Conservation (phyloP, 1,139 yeast species). For the Protomyces lactucae-debilis region DNA sequence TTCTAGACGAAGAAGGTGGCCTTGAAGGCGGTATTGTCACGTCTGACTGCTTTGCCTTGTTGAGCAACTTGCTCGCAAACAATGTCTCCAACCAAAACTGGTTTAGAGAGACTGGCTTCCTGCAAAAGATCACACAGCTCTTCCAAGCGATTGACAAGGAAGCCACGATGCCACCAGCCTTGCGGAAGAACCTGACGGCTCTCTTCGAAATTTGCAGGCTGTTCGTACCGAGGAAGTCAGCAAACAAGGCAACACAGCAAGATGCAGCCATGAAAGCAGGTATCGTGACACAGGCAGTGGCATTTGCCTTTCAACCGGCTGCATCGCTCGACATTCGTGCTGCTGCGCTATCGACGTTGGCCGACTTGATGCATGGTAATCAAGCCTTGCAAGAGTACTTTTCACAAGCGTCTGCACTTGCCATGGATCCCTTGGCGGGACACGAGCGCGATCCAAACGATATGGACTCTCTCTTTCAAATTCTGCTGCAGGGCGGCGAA, state of each 20-base stretch:
- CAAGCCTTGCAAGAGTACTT: conserved; percentile 12
- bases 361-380: conserved; percentile 17
- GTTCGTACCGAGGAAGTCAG: conserved; percentile 11
- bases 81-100: conserved; percentile 87
- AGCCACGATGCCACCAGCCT: background rate
- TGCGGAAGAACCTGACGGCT: background rate
- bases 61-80: conserved; percentile 67
- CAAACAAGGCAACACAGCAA: conserved; percentile 11
- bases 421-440: background rate
- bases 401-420: conserved; percentile 8
- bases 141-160: conserved; percentile 40
- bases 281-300: conserved; percentile 12
- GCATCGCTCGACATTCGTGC: conserved; percentile 21
- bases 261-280: conserved; percentile 20
- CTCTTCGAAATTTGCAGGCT: conserved; percentile 2
- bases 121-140: conserved; percentile 58
- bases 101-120: conserved; percentile 78
- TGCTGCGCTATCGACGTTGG: conserved; percentile 9
- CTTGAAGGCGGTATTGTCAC: conserved; percentile 73
- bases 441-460: background rate
- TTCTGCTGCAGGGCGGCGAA: conserved; percentile 17
- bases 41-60: conserved; percentile 76
- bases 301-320: conserved; percentile 7
- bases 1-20: conserved; percentile 84
- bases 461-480: conserved; percentile 8